Evolutionary conservation across 23 red algal genomes (phyloP).

Genomic region (Agarophyton chilense): DNA sequence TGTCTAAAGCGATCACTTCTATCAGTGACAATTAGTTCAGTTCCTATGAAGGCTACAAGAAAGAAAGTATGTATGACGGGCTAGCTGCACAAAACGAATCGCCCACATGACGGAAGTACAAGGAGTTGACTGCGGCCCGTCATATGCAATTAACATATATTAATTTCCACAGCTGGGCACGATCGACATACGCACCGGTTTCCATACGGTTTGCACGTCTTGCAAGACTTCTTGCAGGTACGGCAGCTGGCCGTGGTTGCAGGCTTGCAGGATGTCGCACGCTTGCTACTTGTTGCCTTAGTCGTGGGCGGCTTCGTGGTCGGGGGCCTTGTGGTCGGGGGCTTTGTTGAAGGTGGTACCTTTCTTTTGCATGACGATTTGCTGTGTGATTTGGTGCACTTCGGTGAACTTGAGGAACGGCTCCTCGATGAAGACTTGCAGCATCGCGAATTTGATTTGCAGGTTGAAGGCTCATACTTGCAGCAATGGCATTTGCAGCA

Average conservation of each 20-base stretch:
- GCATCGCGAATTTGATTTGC: conserved; percentile 27
- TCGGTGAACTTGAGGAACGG: background rate
- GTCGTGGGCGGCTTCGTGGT: conserved; percentile 13
- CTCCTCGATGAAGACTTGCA: conserved; percentile 26
- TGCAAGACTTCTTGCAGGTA: conserved; percentile 14
- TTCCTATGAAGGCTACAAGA: background rate
- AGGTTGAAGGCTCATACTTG: conserved; percentile 21
- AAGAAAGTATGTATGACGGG: background rate
- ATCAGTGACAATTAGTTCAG: conserved; percentile 27
- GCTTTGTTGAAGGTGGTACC: background rate
- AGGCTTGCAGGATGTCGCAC: background rate
- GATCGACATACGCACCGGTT: conserved; percentile 15
- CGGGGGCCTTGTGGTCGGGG: background rate
- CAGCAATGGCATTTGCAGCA: conserved; percentile 27
- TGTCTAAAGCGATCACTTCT: background rate
- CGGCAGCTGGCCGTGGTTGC: background rate
- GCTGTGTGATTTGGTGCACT: background rate
- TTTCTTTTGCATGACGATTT: background rate
- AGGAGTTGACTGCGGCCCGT: background rate
- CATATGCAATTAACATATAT: background rate
- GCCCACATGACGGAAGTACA: background rate
- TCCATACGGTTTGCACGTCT: conserved; percentile 28
- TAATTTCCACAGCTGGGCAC: conserved; percentile 2
- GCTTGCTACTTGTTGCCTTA: background rate
- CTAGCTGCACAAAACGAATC: background rate